A percentile compares a stretch with the other conserved stretches of the same genome.
phyloP scores from a whole-genome alignment of 2,329 filamentous ascomycete species.

The Penicillium sp. region DNA sequence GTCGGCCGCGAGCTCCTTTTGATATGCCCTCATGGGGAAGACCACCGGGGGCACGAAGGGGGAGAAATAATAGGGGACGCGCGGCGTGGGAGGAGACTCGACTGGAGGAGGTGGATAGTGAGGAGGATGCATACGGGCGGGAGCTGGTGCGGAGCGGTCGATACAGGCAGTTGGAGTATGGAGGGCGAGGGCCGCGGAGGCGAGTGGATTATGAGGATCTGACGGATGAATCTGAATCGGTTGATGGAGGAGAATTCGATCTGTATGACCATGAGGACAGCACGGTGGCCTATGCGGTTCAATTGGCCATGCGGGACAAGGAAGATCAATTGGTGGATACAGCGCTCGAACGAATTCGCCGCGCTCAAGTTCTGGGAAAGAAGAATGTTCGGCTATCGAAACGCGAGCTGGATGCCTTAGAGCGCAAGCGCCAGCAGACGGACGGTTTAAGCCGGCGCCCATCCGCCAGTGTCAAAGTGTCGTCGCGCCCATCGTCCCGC shows the following conservation, averaged over 20 bases:
- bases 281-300: conserved; percentile 40
- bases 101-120: conserved; percentile 35
- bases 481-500: conserved; percentile 16
- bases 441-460: conserved; percentile 22
- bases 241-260: conserved; percentile 44
- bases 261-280: conserved; percentile 46
- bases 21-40: conserved; percentile 95
- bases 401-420: conserved; percentile 71
- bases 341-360: conserved; percentile 69
- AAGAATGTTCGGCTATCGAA: conserved; percentile 69
- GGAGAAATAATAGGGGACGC: conserved; percentile 53
- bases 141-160: conserved; percentile 20
- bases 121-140: conserved; percentile 34
- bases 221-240: conserved; percentile 38
- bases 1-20: conserved; percentile 98
- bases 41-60: conserved; percentile 79
- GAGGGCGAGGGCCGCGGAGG: conserved; percentile 32
- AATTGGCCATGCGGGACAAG: conserved; percentile 52
- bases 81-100: conserved; percentile 45
- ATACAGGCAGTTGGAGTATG: conserved; percentile 29
- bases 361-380: conserved; percentile 66
- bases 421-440: conserved; percentile 55
- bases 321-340: conserved; percentile 69
- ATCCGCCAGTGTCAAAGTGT: conserved; percentile 15
- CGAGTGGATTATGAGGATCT: conserved; percentile 39